Evolutionary conservation across 2,329 filamentous ascomycete genomes (phyloP).

Genomic region (Ophiostoma sp.): DNA sequence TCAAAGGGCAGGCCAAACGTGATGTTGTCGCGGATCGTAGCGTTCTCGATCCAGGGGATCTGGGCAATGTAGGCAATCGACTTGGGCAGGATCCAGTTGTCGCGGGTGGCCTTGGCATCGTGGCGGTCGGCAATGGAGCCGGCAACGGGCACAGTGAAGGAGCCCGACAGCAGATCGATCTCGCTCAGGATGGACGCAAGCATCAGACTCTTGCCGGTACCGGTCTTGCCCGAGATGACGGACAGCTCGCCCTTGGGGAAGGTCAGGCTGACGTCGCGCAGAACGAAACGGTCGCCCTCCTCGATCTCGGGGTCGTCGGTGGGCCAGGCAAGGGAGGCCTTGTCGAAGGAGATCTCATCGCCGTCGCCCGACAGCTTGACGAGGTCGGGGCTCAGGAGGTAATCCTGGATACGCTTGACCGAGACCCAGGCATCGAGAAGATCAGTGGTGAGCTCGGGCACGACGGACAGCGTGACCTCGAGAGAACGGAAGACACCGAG

Average conservation of each 20-base stretch:
- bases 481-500: conserved; percentile 69
- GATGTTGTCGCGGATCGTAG: conserved; percentile 71
- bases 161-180: conserved; percentile 61
- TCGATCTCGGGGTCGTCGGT: conserved; percentile 52
- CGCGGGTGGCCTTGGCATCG: conserved; percentile 56
- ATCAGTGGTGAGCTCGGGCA: conserved; percentile 68
- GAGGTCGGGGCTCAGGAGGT: conserved; percentile 62
- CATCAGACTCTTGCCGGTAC: conserved; percentile 70
- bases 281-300: conserved; percentile 56
- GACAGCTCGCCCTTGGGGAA: conserved; percentile 66
- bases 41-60: conserved; percentile 82
- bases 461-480: conserved; percentile 62
- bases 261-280: conserved; percentile 58
- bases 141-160: conserved; percentile 50
- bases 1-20: conserved; percentile 68
- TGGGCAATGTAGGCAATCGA: conserved; percentile 71
- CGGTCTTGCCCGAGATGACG: conserved; percentile 71
- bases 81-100: conserved; percentile 63
- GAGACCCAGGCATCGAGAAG: conserved; percentile 69
- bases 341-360: conserved; percentile 57
- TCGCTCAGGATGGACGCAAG: conserved; percentile 71
- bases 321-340: conserved; percentile 69
- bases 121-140: conserved; percentile 50
- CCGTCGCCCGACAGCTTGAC: conserved; percentile 49
- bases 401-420: conserved; percentile 63